Base-by-base conservation (phyloP, 2,329 filamentous ascomycete genomes). In the Epichloe festucae region DNA sequence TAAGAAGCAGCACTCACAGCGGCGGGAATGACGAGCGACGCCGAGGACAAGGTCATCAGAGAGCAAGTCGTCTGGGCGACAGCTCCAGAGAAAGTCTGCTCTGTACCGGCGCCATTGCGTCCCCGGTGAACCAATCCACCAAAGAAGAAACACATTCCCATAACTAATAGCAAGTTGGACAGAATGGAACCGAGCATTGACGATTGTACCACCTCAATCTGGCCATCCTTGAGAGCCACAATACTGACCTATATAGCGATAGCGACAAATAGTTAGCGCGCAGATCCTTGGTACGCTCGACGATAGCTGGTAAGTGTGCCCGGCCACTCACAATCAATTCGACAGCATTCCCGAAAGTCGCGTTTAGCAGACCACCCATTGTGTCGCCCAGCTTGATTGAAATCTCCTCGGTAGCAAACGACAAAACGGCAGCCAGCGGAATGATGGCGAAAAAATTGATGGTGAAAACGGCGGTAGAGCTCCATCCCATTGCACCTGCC, bases 151-250 rank as follows among this genome's bases (percentile, higher is more conserved):
- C 85, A 89, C 75, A 87, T 87, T 60, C 85, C 85, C 64, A 89
- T 77, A 46, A 89, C 91, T 21, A 97, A 80, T 7, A 97, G 77
- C 57, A 96, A 84, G 68, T 97, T 97, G 57, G 91, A 96, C 40
- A 97, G 75, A 60, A 97, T 95, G 62, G 87, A 94, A 46, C 93
- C 91, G 36, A 97, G 82, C 90, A 97, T 97, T 57, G 89, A 95
- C 19, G 91, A 86, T 71, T 97, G 93, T n/a, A 97, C 91, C 57
- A 97, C 90, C 61, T 91, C 84, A 63, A 96, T 94, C 70, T 97
- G 86, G 56, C 82, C 81, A 60, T 93, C 82, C 58, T 75, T 81
- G 45, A 98, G 77, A 17, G 93, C 93, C 57, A 97, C 85, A 59
- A 97, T 91, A 66, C 88, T 95, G 64, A 95, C 87, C 87, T 91